Conservation (phyloP, 2,329 filamentous ascomycete species). For the Sporothrix pallida region DNA sequence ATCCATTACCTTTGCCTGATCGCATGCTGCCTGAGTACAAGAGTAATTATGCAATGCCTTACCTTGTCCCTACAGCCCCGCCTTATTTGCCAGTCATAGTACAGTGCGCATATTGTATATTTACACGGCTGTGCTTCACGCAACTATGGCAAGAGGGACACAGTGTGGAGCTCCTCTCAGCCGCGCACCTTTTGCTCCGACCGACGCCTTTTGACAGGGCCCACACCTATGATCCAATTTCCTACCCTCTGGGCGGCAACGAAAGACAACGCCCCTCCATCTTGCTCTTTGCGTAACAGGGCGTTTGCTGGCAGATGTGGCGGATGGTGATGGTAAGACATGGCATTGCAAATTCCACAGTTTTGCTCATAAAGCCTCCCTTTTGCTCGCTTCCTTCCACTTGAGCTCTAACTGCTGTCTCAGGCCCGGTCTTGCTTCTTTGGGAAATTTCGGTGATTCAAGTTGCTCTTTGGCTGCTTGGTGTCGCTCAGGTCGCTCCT, state of each 20-base stretch:
- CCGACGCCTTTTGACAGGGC: conserved; percentile 5
- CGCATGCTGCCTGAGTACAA: conserved; percentile 22
- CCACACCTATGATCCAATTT: conserved; percentile 18
- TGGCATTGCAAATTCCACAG: not conserved
- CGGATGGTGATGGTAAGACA: not conserved
- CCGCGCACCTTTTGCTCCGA: conserved; percentile 30
- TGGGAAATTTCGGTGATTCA: not conserved
- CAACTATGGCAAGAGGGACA: not conserved
- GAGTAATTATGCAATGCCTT: conserved; percentile 3
- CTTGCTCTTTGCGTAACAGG: not conserved
- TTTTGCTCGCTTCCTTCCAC: not conserved
- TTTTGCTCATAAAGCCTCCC: not conserved
- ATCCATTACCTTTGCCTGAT: not conserved
- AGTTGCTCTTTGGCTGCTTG: not conserved
- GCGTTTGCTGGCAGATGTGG: conserved; percentile 6
- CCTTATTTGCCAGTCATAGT: not conserved
- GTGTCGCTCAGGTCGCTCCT: conserved; percentile 23
- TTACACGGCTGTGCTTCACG: not conserved
- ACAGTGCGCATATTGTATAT: not conserved
- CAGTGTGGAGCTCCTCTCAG: conserved; percentile 20
- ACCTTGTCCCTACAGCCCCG: not conserved
- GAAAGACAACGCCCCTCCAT: conserved; percentile 6
- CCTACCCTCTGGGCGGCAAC: conserved; percentile 17
- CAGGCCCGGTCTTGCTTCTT: not conserved
- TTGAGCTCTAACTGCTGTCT: not conserved